Conservation (phyloP, 2,329 filamentous ascomycete genomes). For the Colletotrichum paranaense region DNA sequence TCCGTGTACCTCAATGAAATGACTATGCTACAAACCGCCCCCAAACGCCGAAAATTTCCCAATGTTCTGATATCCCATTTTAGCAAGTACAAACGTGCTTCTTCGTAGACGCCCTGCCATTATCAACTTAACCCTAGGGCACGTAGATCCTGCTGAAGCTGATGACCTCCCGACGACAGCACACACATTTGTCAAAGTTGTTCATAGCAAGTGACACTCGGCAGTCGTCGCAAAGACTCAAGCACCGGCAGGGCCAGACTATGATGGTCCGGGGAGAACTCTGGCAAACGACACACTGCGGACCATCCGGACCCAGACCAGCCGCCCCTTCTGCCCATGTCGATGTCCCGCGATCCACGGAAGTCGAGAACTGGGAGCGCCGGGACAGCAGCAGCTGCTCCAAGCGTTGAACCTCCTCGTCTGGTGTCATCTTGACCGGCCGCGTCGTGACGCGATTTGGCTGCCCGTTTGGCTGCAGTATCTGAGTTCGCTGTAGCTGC, state of each 20-base stretch:
- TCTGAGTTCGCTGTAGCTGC: constrained; percentile 75
- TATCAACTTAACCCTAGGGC: constrained; percentile 54
- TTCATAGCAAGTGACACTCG: constrained; percentile 94
- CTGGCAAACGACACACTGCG: constrained; percentile 95
- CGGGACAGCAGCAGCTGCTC: constrained; percentile 70
- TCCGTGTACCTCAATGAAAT: neutral
- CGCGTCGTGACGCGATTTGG: constrained; percentile 43
- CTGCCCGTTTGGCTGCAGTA: constrained; percentile 66
- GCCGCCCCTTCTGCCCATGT: constrained; percentile 79
- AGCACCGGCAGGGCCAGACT: constrained; percentile 95
- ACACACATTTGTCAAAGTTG: constrained; percentile 97
- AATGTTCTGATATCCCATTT: neutral
- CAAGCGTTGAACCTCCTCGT: constrained; percentile 70
- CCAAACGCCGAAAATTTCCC: neutral
- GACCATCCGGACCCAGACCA: constrained; percentile 76
- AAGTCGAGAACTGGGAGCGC: constrained; percentile 43
- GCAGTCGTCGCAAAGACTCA: constrained; percentile 95
- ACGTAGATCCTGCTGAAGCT: constrained; percentile 95
- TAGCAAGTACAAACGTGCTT: neutral
- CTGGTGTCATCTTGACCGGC: constrained; percentile 58
- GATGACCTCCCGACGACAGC: constrained; percentile 86
- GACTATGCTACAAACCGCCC: neutral
- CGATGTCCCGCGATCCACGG: constrained; percentile 37
- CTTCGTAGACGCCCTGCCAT: neutral
- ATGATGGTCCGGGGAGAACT: constrained; percentile 87